Evolutionary conservation across 768 basidiomycete species (phyloP).

Genomic region (Boletus reticulatus): DNA sequence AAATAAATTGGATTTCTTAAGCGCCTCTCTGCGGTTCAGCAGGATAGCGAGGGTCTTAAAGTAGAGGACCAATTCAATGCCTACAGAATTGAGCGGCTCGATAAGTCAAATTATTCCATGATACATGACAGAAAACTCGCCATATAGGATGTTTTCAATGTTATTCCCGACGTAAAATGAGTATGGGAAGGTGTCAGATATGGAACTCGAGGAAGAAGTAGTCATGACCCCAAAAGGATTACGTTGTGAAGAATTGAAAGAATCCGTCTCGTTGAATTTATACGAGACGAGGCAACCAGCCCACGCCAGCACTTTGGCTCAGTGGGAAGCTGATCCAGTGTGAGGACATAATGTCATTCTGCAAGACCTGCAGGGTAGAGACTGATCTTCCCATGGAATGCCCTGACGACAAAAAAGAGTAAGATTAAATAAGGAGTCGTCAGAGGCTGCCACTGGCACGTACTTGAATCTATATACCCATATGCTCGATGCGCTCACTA

Average conservation of each 20-base stretch:
- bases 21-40: neutral
- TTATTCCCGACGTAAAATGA: conserved; percentile 17
- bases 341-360: neutral
- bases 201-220: neutral
- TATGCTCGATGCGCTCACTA: no score
- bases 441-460: neutral
- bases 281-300: no score
- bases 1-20: conserved; percentile 7
- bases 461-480: neutral
- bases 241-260: no score
- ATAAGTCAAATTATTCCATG: neutral
- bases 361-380: neutral
- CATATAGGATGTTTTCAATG: conserved; percentile 21
- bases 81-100: conserved; percentile 3
- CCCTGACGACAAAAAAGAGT: neutral
- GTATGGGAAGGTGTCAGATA: conserved; percentile 1
- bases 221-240: neutral
- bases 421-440: neutral
- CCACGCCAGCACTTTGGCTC: neutral
- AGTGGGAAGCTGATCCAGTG: neutral
- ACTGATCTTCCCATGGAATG: neutral
- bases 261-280: no score
- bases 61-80: conserved; percentile 24
- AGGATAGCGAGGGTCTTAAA: conserved; percentile 19
- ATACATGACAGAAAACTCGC: neutral